Percentiles rank a stretch among this genome's conserved stretches.
Conservation (phyloP, 179 eudicot species). For the Beta corolliflora region DNA sequence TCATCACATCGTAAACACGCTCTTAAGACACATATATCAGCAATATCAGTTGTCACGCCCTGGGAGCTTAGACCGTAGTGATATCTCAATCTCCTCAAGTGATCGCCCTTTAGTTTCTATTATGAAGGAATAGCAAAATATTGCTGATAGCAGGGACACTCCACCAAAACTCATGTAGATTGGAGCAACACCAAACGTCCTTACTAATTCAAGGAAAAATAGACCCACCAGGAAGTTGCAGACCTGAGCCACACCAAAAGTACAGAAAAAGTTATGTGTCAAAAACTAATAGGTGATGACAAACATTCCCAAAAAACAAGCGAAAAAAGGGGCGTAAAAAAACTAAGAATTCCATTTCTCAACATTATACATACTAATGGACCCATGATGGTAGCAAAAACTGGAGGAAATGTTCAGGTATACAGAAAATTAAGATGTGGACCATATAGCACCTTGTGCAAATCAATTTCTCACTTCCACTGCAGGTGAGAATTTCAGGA, state of each 20-base stretch:
- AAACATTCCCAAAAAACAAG: neutral
- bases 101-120: slow-evolving; percentile 95
- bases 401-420: neutral
- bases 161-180: slow-evolving; percentile 67
- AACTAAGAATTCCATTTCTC: neutral
- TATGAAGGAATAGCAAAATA: slow-evolving; percentile 49
- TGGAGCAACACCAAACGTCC: slow-evolving; percentile 65
- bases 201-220: slow-evolving; percentile 70
- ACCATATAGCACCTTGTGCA: neutral
- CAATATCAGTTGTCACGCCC: slow-evolving; percentile 36
- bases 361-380: neutral
- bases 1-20: neutral
- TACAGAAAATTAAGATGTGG: neutral
- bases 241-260: slow-evolving; percentile 45
- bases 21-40: neutral
- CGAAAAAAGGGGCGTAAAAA: neutral
- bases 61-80: slow-evolving; percentile 43
- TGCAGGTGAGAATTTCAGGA: neutral
- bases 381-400: neutral
- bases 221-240: slow-evolving; percentile 84
- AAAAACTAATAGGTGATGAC: neutral
- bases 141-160: slow-evolving; percentile 61
- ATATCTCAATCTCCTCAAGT: slow-evolving; percentile 81
- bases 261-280: neutral
- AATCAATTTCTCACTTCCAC: neutral